Percentiles rank a stretch among this genome's conserved stretches.
These are phyloP conservation scores for Phaeosphaeria sp. DNA, from an alignment of 2,329 filamentous ascomycete species.

Conservation along the genomic window DNA sequence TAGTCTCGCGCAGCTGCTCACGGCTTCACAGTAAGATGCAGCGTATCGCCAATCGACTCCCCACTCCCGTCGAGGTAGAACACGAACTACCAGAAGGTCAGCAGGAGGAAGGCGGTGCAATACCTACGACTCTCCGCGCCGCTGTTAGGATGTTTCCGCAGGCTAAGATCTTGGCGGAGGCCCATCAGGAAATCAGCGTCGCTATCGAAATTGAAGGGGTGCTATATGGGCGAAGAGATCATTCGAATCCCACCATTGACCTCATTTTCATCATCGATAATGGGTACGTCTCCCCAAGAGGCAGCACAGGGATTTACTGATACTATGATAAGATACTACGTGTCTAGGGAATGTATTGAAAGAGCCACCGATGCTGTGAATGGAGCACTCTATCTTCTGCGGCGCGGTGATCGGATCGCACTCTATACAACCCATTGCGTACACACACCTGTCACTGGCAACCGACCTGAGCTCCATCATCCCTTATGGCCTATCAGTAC, in stretches of 20 bases:
- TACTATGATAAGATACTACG: constrained; percentile 30
- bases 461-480: constrained; percentile 30
- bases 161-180: constrained; percentile 22
- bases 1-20: constrained; percentile 14
- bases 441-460: constrained; percentile 33
- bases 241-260: constrained; percentile 33
- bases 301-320: constrained; percentile 3
- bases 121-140: constrained; percentile 30
- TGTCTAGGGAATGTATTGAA: constrained; percentile 31
- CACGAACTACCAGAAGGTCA: constrained; percentile 9
- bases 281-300: constrained; percentile 26
- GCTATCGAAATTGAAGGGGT: constrained; percentile 40
- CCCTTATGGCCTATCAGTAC: constrained; percentile 22
- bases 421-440: constrained; percentile 42
- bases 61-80: constrained; percentile 17
- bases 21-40: constrained; percentile 20
- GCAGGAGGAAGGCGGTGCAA: background rate
- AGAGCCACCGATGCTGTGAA: constrained; percentile 25
- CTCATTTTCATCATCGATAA: constrained; percentile 48
- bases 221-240: constrained; percentile 26
- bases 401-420: constrained; percentile 31
- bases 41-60: constrained; percentile 22
- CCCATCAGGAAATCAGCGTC: constrained; percentile 34
- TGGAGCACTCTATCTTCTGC: constrained; percentile 25
- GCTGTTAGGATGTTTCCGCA: constrained; percentile 31